These are phyloP conservation scores for Auriscalpium orientale DNA, from an alignment of 768 basidiomycete genomes.

Conservation along the genomic window DNA sequence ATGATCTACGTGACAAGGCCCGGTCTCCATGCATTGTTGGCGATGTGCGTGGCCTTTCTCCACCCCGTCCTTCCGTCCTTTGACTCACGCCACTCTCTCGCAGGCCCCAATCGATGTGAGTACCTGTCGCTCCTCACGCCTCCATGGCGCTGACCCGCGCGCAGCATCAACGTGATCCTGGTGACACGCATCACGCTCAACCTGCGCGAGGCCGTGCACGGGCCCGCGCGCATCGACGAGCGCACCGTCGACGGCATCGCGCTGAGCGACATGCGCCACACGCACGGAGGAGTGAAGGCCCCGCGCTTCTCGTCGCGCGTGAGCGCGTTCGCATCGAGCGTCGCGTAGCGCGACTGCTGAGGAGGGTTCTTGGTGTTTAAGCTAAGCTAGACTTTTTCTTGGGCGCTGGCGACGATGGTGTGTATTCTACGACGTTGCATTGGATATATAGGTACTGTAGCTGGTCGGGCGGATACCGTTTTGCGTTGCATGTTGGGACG, in stretches of 20 bases:
- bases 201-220: conserved; percentile 11
- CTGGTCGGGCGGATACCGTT: no score
- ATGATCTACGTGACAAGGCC: conserved; percentile 14
- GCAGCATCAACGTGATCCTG: not conserved
- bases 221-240: not conserved
- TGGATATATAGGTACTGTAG: no score
- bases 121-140: not conserved
- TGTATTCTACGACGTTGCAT: no score
- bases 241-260: conserved; percentile 4
- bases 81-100: not conserved
- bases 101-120: conserved; percentile 11
- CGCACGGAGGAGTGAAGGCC: no score
- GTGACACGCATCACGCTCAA: conserved; percentile 15
- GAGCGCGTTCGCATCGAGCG: no score
- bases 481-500: no score
- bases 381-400: no score
- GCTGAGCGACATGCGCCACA: not conserved
- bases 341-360: no score
- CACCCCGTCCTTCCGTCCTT: not conserved
- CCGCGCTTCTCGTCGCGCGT: no score
- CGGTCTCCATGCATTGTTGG: conserved; percentile 9
- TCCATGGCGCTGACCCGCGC: not conserved
- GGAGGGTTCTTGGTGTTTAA: no score
- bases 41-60: conserved; percentile 4
- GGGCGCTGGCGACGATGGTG: no score